A percentile compares a stretch with the other conserved stretches of the same genome.
phyloP scores from a whole-genome alignment of 1,139 yeast genomes.

The Casaregolazyma lundiana region DNA sequence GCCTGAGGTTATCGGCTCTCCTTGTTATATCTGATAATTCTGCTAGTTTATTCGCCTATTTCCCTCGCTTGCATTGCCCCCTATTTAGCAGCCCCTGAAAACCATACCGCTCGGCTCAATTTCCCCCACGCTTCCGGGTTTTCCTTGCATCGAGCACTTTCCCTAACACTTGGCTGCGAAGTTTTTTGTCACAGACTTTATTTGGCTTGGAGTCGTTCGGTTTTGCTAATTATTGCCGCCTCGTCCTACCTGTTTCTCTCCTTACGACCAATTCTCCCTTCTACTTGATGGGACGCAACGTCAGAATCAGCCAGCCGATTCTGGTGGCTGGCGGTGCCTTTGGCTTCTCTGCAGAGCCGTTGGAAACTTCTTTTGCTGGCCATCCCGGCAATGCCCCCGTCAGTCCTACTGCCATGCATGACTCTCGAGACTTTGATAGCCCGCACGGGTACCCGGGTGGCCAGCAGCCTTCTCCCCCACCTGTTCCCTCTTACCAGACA shows the following conservation, averaged over 20 bases:
- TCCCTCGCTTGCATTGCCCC: no score
- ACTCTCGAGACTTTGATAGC: background rate
- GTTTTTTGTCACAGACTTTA: no score
- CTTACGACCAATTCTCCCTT: background rate
- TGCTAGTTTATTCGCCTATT: no score
- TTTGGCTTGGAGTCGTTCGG: no score
- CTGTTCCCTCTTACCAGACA: conserved; percentile 3
- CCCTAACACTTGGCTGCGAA: no score
- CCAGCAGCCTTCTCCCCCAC: background rate
- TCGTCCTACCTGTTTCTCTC: background rate
- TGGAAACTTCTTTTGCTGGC: conserved; percentile 3
- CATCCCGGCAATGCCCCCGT: conserved; percentile 2
- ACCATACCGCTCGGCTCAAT: no score
- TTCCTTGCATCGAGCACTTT: no score
- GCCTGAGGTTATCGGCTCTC: no score
- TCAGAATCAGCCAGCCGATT: conserved; percentile 3
- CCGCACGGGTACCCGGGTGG: conserved; percentile 2
- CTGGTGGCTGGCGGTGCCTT: conserved; percentile 9
- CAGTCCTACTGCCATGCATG: conserved; percentile 1
- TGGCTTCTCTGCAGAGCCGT: conserved; percentile 9
- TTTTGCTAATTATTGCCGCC: background rate
- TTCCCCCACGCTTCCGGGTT: no score
- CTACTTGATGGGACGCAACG: background rate
- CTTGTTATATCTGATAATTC: no score
- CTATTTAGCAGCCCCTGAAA: no score